Conservation (phyloP, 1,139 yeast species). For the Geotrichum klebahnii region DNA sequence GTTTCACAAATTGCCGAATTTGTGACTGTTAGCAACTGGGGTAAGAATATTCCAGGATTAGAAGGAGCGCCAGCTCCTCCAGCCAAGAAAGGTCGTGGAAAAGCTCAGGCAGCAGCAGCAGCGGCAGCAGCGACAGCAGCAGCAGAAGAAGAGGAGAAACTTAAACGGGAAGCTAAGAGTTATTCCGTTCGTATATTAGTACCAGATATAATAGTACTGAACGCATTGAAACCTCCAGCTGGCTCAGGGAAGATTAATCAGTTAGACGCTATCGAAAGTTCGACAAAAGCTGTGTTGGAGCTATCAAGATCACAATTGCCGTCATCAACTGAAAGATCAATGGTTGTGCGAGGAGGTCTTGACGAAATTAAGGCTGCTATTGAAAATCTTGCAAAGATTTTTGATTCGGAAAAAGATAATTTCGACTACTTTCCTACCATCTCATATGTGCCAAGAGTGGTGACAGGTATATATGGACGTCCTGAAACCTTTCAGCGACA, state of each 20-base stretch:
- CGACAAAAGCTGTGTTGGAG: conserved; percentile 16
- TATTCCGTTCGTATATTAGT: conserved; percentile 12
- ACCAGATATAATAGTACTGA: conserved; percentile 13
- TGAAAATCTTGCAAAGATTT: conserved; percentile 1
- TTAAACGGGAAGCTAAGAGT: conserved; percentile 28
- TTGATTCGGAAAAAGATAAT: conserved; percentile 1
- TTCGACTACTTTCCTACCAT: conserved; percentile 8
- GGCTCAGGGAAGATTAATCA: background rate
- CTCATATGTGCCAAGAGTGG: conserved; percentile 26
- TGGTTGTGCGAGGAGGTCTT: conserved; percentile 14
- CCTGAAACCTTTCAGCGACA: conserved; percentile 33
- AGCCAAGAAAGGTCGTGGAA: conserved; percentile 13
- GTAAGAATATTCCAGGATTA: conserved; percentile 2
- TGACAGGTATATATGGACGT: conserved; percentile 32
- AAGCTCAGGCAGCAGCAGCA: background rate
- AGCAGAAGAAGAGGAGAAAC: conserved; percentile 31
- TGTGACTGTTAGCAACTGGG: conserved; percentile 14
- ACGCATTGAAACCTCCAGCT: background rate
- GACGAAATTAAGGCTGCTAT: conserved; percentile 13
- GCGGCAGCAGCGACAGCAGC: conserved; percentile 10
- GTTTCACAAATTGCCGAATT: conserved; percentile 12
- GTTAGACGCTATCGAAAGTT: conserved; percentile 6
- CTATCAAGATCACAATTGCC: conserved; percentile 20
- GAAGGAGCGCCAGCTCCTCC: conserved; percentile 4
- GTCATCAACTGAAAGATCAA: conserved; percentile 18